Percentiles rank a stretch among this genome's conserved stretches.
phyloP scores from a whole-genome alignment of 768 basidiomycete genomes.

The Suillus placidus region DNA sequence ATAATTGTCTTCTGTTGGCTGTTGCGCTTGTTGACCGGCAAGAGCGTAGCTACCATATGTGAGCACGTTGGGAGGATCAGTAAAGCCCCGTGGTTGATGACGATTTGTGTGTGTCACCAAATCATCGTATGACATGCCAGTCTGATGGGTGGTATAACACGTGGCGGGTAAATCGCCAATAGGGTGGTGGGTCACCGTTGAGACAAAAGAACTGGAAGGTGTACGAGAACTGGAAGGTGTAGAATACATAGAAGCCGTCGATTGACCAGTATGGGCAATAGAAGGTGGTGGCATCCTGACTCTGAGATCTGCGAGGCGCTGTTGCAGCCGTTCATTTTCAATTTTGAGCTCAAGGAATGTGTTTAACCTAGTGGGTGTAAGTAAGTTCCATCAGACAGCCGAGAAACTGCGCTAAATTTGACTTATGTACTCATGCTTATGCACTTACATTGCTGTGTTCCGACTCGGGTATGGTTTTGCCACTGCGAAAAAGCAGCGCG shows the following conservation, averaged over 20 bases:
- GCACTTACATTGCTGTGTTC: slow-evolving; percentile 65
- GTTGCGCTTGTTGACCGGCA: slow-evolving; percentile 8
- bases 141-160: slow-evolving; percentile 22
- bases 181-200: slow-evolving; percentile 18
- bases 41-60: slow-evolving; percentile 19
- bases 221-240: slow-evolving; percentile 28
- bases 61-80: slow-evolving; percentile 25
- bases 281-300: slow-evolving; percentile 24
- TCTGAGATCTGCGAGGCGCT: slow-evolving; percentile 54
- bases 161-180: slow-evolving; percentile 17
- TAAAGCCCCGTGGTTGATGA: slow-evolving; percentile 14
- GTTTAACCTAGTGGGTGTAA: slow-evolving; percentile 51
- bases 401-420: slow-evolving; percentile 9
- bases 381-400: slow-evolving; percentile 6
- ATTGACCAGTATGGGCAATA: slow-evolving; percentile 17
- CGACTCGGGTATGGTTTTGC: slow-evolving; percentile 79
- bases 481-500: slow-evolving; percentile 71
- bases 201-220: slow-evolving; percentile 14
- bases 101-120: slow-evolving; percentile 16
- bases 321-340: slow-evolving; percentile 81
- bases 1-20: slow-evolving; percentile 42
- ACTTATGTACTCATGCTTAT: slow-evolving; percentile 1
- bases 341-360: slow-evolving; percentile 82
- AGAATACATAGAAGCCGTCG: slow-evolving; percentile 28
- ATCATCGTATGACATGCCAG: slow-evolving; percentile 20